Base-by-base conservation (phyloP, 257 asterid genomes). In the Nicotiana attenuata region DNA sequence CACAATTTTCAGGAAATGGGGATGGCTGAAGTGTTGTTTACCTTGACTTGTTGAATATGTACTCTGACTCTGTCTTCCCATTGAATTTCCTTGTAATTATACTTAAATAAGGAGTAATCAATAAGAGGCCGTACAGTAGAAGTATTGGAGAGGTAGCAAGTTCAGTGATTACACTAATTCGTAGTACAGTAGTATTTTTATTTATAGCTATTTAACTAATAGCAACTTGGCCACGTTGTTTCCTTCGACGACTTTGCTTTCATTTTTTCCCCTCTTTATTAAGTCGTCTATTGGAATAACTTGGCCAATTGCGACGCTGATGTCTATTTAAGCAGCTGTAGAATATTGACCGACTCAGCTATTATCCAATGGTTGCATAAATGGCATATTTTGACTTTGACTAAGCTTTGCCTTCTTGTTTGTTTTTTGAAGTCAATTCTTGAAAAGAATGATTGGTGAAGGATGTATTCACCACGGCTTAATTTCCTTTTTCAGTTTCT, bases 11-110 rank as follows among this genome's bases (percentile, higher is more conserved):
- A 86, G 57, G 24, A 55, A 26, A n/a, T 86, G 91, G 71, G 82
- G 60, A 82, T 88, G 91, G 78, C 87, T 86, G 80, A 86, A 86
- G 56, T 88, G 91, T 52, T 86, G 79, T 45, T 71, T 45, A 13
- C 19, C 78, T 41, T 71, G 59, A 71, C 20, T 0, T 22, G 60
- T 29, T 5, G 31, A 31, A 41, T 11, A 3, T 41, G 20, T 41
- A 41, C 78, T 5, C 35, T 29, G 13, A 6, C 45, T 45, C 31
- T 45, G 33, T 45, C 59, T 71, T 45, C 78, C 78, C 78, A 71
- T 71, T 6, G 16, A 7, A 17, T 20, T 22, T 0, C 14, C 8
- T 28, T 11, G 20, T 45, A 45, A 71, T 3, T 13, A 5, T 68
- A 0, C 14, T 13, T 0, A 24, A 61, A 33, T 4, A 63, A 24